Conservation (phyloP, 2,329 filamentous ascomycete genomes). For the Aspergillus sp. region DNA sequence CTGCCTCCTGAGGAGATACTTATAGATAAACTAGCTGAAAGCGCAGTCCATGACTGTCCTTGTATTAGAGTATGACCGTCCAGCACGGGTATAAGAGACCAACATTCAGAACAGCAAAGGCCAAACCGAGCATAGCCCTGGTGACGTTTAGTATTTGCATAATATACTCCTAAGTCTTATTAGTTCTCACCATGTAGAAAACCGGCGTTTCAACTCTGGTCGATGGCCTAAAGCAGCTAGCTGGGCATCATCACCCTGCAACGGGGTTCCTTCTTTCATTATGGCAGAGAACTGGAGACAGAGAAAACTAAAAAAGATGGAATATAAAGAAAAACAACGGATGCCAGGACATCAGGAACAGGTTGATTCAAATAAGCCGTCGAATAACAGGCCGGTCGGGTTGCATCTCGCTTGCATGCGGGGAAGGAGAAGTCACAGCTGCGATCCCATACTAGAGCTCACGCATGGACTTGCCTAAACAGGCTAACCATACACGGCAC, state of each 20-base stretch:
- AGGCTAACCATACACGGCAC: too few species aligned
- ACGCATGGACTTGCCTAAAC: too few species aligned
- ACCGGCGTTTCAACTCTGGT: constrained; percentile 59
- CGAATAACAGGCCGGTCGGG: too few species aligned
- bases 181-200: constrained; percentile 48
- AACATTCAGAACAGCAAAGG: constrained; percentile 62
- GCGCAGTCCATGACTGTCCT: constrained; percentile 57
- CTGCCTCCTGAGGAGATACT: constrained; percentile 70
- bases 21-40: constrained; percentile 58
- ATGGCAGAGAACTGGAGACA: too few species aligned
- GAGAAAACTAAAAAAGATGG: too few species aligned
- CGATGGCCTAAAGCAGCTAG: constrained; percentile 58
- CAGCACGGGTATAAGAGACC: constrained; percentile 8
- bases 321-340: too few species aligned
- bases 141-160: background rate
- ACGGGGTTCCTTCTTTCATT: too few species aligned
- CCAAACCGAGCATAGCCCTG: constrained; percentile 61
- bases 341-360: too few species aligned
- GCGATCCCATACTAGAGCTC: too few species aligned
- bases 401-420: too few species aligned
- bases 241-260: constrained; percentile 47
- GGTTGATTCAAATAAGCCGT: too few species aligned
- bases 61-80: background rate
- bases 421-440: too few species aligned
- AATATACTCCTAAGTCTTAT: background rate